A percentile compares a stretch with the other conserved stretches of the same genome.
Conservation (phyloP, 108 stramenopile genomes). For the Conticribra weissflogii region DNA sequence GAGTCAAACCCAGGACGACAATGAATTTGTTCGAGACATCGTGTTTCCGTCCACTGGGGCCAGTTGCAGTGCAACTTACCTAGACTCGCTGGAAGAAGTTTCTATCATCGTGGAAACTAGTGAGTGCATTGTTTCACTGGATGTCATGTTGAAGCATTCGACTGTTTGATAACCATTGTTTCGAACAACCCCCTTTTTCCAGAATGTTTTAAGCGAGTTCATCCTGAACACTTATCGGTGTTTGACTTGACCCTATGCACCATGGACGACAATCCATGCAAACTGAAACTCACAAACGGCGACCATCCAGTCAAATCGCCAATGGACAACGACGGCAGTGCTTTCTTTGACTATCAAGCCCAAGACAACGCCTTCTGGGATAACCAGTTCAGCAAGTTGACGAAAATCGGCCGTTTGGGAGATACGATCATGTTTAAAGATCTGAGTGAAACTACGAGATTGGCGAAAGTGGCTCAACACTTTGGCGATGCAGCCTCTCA, state of each 20-base stretch:
- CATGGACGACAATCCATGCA: constrained; percentile 27
- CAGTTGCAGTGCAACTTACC: constrained; percentile 15
- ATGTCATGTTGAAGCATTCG: no score
- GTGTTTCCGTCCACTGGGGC: constrained; percentile 26
- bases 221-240: constrained; percentile 46
- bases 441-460: constrained; percentile 38
- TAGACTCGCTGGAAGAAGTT: constrained; percentile 17
- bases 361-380: constrained; percentile 33
- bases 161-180: no score
- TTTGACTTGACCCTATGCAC: constrained; percentile 47
- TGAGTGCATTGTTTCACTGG: not conserved
- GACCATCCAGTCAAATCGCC: constrained; percentile 46
- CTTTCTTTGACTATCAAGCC: constrained; percentile 30
- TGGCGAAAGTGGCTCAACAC: constrained; percentile 37
- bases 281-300: constrained; percentile 37
- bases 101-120: constrained; percentile 17
- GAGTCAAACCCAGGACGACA: constrained; percentile 15
- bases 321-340: constrained; percentile 28
- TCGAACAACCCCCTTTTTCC: no score
- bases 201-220: constrained; percentile 35
- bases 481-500: constrained; percentile 29
- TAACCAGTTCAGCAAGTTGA: constrained; percentile 24
- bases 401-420: constrained; percentile 37
- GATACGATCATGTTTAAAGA: constrained; percentile 36
- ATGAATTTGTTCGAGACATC: constrained; percentile 33